Evolutionary conservation across 805 yeast species (phyloP), one percentile per base, ranked within the genome.

Genomic region (Teunomyces atbi): DNA sequence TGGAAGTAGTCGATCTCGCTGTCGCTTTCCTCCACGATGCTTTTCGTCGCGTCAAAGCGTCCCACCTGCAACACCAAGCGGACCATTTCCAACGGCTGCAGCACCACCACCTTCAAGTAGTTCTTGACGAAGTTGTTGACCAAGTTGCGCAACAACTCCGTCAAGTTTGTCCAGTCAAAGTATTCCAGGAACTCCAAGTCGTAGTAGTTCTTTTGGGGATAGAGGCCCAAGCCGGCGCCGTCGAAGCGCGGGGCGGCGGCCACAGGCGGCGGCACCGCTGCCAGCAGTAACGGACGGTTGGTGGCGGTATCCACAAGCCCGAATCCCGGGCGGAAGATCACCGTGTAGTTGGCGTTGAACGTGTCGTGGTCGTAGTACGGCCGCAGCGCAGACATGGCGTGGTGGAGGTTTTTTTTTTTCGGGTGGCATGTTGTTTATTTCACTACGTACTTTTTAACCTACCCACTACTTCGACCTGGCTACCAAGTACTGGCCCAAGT

Each of bases 11-110:
- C 62, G 23, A 72, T 63, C 26, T 66, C 73, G 28, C 56, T 57
- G 11, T 62, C 67, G 19, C 55, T 53, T 56, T 45, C 15, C 12
- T 43, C 42, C 39, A 45, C 30, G 3, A 47, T 42, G n/a, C 13
- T 42, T 47, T 37, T 19, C 41, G 15, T 28, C 11, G 8, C 20
- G 15, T 68, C 64, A 59, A 85, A 83, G 27, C 77, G 79, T 3
- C 96, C 96, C 11, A 88, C 85, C 64, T 94, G 98, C 46, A 90
- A 66, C 21, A 91, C 71, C 53, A 89, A 73, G 45, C 92, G 75
- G 4, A 87, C 80, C 13, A 88, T 85, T 55, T 92, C 97, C 64
- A 91, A 84, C 1, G 99, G 98, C 65, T 94, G 97, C 15, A 88
- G 78, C 6, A 87, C 60, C 27, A 89, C 63, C 38, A 84, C 81